Evolutionary conservation across 2,329 filamentous ascomycete species (phyloP).

Genomic region (Coleophoma eucalyptorum): DNA sequence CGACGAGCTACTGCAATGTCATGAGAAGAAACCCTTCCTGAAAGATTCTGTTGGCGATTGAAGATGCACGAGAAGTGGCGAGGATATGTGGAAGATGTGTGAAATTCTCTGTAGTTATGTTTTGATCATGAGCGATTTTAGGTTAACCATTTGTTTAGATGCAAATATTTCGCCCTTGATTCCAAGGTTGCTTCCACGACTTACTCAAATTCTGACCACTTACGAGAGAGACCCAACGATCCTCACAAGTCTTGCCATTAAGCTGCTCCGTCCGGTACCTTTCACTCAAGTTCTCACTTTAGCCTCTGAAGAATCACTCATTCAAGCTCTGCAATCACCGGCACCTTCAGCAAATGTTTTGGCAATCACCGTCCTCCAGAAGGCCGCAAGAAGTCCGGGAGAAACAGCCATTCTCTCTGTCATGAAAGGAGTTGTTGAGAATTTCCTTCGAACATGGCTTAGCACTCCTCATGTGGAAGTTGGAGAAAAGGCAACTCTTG

Average conservation of each 20-base stretch:
- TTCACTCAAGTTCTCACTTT: constrained; percentile 49
- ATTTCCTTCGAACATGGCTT: constrained; percentile 50
- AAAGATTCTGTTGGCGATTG: too few relatives aligned
- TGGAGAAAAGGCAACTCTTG: constrained; percentile 46
- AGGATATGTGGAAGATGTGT: too few relatives aligned
- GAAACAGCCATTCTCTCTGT: constrained; percentile 47
- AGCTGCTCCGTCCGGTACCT: constrained; percentile 49
- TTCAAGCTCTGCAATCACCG: constrained; percentile 49
- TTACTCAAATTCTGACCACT: constrained; percentile 48
- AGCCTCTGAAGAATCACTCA: constrained; percentile 45
- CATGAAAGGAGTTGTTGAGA: constrained; percentile 43
- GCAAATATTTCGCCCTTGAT: constrained; percentile 48
- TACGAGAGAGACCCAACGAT: constrained; percentile 46
- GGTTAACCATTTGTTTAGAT: constrained; percentile 32
- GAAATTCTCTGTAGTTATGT: too few relatives aligned
- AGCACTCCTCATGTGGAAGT: constrained; percentile 49
- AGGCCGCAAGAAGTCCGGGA: constrained; percentile 43
- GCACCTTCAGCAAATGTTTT: constrained; percentile 54
- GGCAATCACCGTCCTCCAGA: constrained; percentile 51
- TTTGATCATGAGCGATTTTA: too few relatives aligned
- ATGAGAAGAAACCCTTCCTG: too few relatives aligned
- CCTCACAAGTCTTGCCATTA: constrained; percentile 49
- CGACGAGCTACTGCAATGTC: too few relatives aligned
- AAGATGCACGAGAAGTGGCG: too few relatives aligned
- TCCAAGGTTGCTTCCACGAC: constrained; percentile 46